A percentile compares a stretch with the other conserved stretches of the same genome.
phyloP scores from a whole-genome alignment of 108 stramenopile genomes.

The Cyclotella choctawhatcheeana region DNA sequence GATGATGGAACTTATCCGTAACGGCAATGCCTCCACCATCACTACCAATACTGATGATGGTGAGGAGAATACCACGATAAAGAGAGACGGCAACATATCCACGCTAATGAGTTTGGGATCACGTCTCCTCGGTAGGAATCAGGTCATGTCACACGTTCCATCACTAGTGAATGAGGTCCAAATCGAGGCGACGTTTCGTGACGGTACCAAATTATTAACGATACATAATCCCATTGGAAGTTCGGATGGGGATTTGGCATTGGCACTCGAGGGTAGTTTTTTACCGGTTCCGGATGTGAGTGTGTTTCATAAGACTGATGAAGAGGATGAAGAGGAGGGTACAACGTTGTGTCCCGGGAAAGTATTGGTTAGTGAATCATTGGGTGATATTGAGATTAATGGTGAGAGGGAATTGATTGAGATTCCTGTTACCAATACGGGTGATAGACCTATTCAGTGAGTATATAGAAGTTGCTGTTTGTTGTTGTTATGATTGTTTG shows the following conservation, averaged over 20 bases:
- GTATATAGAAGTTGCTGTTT: conserved; percentile 79
- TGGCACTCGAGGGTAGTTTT: conserved; percentile 92
- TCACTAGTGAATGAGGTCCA: conserved; percentile 90
- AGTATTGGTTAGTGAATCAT: conserved; percentile 52
- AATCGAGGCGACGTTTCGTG: conserved; percentile 98
- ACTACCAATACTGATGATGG: neutral
- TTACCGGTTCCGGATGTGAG: conserved; percentile 80
- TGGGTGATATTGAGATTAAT: conserved; percentile 77
- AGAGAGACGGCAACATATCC: conserved; percentile 65
- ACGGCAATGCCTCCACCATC: conserved; percentile 60
- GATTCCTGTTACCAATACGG: conserved; percentile 92
- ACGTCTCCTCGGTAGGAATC: conserved; percentile 79
- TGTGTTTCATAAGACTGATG: conserved; percentile 51
- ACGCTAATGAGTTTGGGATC: conserved; percentile 90
- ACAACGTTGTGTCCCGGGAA: conserved; percentile 54
- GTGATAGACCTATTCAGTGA: conserved; percentile 94
- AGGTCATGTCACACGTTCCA: conserved; percentile 91
- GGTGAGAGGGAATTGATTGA: conserved; percentile 56
- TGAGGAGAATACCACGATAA: neutral
- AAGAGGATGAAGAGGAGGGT: conserved; percentile 8
- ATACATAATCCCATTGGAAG: conserved; percentile 86
- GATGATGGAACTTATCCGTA: conserved; percentile 94
- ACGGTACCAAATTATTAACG: conserved; percentile 98
- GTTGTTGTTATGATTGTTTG: conserved; percentile 48
- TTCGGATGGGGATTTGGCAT: conserved; percentile 81